These are phyloP conservation scores for Pythium brassicae DNA, from an alignment of 352 stramenopile species.

Conservation along the genomic window DNA sequence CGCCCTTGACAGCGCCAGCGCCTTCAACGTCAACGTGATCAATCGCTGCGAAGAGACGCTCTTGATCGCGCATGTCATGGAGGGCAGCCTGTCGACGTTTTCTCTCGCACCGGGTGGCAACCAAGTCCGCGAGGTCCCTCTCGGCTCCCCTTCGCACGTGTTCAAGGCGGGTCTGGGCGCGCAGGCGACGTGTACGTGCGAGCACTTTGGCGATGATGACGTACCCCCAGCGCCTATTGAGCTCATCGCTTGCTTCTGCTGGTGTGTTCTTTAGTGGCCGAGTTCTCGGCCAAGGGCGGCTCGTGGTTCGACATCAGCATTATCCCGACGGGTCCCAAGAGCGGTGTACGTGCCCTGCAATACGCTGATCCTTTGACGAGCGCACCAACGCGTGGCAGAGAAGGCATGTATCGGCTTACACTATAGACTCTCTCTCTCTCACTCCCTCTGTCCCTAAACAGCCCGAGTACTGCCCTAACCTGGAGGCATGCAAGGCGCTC, in stretches of 20 bases:
- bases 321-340: slow-evolving; percentile 61
- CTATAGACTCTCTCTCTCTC: background rate
- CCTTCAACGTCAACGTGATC: slow-evolving; percentile 47
- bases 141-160: slow-evolving; percentile 31
- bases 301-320: slow-evolving; percentile 74
- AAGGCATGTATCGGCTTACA: background rate
- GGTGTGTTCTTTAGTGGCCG: slow-evolving; percentile 30
- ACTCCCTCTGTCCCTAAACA: slow-evolving; percentile 2
- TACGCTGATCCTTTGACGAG: background rate
- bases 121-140: slow-evolving; percentile 23
- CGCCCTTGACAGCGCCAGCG: background rate
- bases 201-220: background rate
- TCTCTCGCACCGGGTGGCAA: slow-evolving; percentile 28
- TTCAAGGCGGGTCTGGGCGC: slow-evolving; percentile 45
- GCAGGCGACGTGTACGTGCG: slow-evolving; percentile 52
- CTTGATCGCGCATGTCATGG: slow-evolving; percentile 36
- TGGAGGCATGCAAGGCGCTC: slow-evolving; percentile 48
- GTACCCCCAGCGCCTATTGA: no score
- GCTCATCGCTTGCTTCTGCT: background rate
- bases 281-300: slow-evolving; percentile 54
- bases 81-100: slow-evolving; percentile 18
- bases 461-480: slow-evolving; percentile 50
- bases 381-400: background rate
- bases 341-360: slow-evolving; percentile 36
- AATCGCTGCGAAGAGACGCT: slow-evolving; percentile 52